Evolutionary conservation across 345 rosid species (phyloP).

Genomic region (Syzygium aromaticum): DNA sequence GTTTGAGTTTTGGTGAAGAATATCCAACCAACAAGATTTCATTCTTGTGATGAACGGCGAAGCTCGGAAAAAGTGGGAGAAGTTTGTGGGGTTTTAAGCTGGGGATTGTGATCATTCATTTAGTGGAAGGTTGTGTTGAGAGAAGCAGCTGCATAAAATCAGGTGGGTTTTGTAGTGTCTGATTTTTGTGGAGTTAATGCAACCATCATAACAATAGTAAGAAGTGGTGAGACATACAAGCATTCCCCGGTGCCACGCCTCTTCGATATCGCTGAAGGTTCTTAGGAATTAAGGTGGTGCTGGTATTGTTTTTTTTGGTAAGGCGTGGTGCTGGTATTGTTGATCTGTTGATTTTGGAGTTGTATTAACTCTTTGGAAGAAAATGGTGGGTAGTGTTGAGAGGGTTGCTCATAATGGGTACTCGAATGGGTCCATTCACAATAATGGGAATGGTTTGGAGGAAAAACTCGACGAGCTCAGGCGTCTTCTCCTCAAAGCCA

Average conservation of each 20-base stretch:
- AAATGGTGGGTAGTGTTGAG: slow-evolving; percentile 56
- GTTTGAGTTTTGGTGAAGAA: slow-evolving; percentile 29
- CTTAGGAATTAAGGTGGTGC: neutral
- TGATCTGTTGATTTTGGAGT: slow-evolving; percentile 5
- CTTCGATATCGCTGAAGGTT: neutral
- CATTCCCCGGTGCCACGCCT: neutral
- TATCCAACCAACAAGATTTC: slow-evolving; percentile 24
- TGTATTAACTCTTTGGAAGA: slow-evolving; percentile 4
- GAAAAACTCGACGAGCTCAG: slow-evolving; percentile 69
- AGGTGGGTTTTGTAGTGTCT: neutral
- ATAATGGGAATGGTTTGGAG: slow-evolving; percentile 37
- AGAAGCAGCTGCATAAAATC: neutral
- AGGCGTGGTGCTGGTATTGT: slow-evolving; percentile 3
- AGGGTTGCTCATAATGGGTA: slow-evolving; percentile 5
- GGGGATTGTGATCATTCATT: slow-evolving; percentile 2
- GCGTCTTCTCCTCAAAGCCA: slow-evolving; percentile 36
- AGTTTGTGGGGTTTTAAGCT: neutral
- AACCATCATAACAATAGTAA: neutral
- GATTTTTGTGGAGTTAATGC: neutral
- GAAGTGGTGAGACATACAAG: neutral
- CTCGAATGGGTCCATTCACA: slow-evolving; percentile 36
- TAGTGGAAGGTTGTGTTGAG: slow-evolving; percentile 2
- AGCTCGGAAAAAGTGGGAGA: slow-evolving; percentile 4
- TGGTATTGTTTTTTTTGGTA: slow-evolving; percentile 4
- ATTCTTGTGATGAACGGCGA: slow-evolving; percentile 12